These are phyloP conservation scores for Dujonia santamariae DNA, from an alignment of 1,139 yeast species.

Conservation along the genomic window DNA sequence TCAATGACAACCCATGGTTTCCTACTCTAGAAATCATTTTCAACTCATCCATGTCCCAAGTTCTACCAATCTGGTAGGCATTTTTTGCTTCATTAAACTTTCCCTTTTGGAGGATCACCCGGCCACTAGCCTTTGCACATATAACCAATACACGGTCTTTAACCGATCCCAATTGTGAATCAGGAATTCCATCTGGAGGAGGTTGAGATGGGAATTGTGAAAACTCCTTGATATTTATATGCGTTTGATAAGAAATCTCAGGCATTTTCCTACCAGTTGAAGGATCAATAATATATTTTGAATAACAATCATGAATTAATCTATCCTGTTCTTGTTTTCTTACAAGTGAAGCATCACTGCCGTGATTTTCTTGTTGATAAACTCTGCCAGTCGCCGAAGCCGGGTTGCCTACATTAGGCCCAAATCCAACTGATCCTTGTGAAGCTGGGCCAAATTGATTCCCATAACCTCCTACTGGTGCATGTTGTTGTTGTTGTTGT, in stretches of 20 bases:
- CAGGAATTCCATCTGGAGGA: slow-evolving; percentile 33
- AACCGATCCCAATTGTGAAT: slow-evolving; percentile 31
- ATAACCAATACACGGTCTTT: slow-evolving; percentile 41
- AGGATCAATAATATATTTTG: slow-evolving; percentile 27
- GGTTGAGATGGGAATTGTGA: slow-evolving; percentile 38
- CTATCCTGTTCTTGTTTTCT: slow-evolving; percentile 20
- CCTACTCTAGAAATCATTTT: slow-evolving; percentile 50
- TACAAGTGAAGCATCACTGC: too few relatives aligned
- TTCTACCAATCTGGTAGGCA: slow-evolving; percentile 83
- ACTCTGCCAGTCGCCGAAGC: neutral
- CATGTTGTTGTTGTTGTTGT: slow-evolving; percentile 1
- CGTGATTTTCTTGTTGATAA: too few relatives aligned
- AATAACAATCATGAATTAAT: slow-evolving; percentile 41
- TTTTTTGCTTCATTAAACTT: slow-evolving; percentile 69
- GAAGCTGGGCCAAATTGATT: too few relatives aligned
- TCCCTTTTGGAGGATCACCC: slow-evolving; percentile 80
- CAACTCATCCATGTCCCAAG: slow-evolving; percentile 85
- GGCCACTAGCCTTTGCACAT: slow-evolving; percentile 48
- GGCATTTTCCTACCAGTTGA: slow-evolving; percentile 25
- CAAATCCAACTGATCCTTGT: too few relatives aligned
- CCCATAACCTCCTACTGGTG: too few relatives aligned
- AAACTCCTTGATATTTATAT: slow-evolving; percentile 36
- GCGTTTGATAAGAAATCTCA: slow-evolving; percentile 38
- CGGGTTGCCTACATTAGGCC: neutral
- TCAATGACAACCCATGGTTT: slow-evolving; percentile 56